Evolutionary conservation across 495 filamentous ascomycete genomes (phyloP).

Genomic region (Pyronema domesticum): DNA sequence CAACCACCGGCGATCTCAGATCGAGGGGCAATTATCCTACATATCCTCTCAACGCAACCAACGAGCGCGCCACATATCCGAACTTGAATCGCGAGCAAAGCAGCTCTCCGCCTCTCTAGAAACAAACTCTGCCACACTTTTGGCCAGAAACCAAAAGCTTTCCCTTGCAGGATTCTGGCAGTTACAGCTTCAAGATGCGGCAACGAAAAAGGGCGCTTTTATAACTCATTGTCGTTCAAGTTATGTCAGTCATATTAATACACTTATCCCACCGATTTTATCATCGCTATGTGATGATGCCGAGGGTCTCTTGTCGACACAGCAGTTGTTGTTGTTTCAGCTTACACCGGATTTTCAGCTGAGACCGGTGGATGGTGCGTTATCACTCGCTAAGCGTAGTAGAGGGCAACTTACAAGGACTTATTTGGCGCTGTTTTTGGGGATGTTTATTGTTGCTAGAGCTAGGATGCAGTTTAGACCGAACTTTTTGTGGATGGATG

Average conservation of each 20-base stretch:
- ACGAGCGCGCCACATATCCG: neutral
- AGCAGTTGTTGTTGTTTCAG: neutral
- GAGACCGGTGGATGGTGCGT: neutral
- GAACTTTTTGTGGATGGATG: conserved; percentile 5
- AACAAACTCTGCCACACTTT: neutral
- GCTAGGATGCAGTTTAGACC: neutral
- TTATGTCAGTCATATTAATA: conserved; percentile 1
- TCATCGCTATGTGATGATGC: neutral
- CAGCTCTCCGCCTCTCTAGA: neutral
- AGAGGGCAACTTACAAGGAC: conserved; percentile 1
- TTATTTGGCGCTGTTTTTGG: conserved; percentile 2
- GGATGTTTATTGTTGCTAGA: neutral
- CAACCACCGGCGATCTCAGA: neutral
- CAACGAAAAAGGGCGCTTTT: neutral
- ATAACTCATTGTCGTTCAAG: neutral
- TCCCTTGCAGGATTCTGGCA: neutral
- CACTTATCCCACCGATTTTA: neutral
- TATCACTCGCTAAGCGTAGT: neutral
- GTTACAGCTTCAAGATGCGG: neutral
- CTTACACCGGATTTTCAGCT: conserved; percentile 2
- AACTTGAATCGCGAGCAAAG: neutral
- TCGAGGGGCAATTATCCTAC: neutral
- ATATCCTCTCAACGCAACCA: neutral
- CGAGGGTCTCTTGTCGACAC: neutral
- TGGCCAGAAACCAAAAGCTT: neutral